phyloP scores from a whole-genome alignment of 148 eudicot species.

The Rhododendron williamsianum region DNA sequence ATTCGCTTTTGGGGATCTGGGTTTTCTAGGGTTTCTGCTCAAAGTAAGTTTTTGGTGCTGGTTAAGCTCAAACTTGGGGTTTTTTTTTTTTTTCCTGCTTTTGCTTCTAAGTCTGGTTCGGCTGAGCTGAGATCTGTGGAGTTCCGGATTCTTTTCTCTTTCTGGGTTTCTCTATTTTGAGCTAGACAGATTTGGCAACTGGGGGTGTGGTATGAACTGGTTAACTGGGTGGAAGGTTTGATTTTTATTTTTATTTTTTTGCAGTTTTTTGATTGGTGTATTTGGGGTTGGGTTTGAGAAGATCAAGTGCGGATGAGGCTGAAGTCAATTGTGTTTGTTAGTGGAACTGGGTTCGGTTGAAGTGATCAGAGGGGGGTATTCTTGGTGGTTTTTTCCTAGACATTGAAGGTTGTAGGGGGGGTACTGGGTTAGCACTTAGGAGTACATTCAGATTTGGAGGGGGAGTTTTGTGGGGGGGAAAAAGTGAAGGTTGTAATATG shows the following conservation, averaged over 20 bases:
- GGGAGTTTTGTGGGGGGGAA: constrained; percentile 13
- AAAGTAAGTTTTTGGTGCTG: constrained; percentile 8
- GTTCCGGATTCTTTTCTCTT: background rate
- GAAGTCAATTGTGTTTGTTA: constrained; percentile 29
- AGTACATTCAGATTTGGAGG: constrained; percentile 13
- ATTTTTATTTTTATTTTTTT: background rate
- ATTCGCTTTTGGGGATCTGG: constrained; percentile 9
- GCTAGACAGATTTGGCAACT: background rate
- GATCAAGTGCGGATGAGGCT: constrained; percentile 36
- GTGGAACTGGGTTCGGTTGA: constrained; percentile 45
- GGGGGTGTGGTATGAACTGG: background rate
- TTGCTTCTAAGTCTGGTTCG: background rate
- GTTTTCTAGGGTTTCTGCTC: constrained; percentile 15
- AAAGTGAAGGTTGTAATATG: constrained; percentile 14
- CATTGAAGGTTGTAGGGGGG: constrained; percentile 6
- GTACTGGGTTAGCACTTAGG: background rate
- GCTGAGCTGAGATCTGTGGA: constrained; percentile 22
- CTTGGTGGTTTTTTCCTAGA: background rate
- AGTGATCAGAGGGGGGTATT: constrained; percentile 14
- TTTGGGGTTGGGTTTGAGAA: constrained; percentile 27
- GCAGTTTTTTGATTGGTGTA: background rate
- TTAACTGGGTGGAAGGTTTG: constrained; percentile 7
- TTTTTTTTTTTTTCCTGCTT: background rate
- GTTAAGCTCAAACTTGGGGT: constrained; percentile 11
- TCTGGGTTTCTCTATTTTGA: background rate